Percentiles rank a stretch among this genome's conserved stretches.
Evolutionary conservation across 805 yeast species (phyloP).

Genomic region (Lachancea waltii): DNA sequence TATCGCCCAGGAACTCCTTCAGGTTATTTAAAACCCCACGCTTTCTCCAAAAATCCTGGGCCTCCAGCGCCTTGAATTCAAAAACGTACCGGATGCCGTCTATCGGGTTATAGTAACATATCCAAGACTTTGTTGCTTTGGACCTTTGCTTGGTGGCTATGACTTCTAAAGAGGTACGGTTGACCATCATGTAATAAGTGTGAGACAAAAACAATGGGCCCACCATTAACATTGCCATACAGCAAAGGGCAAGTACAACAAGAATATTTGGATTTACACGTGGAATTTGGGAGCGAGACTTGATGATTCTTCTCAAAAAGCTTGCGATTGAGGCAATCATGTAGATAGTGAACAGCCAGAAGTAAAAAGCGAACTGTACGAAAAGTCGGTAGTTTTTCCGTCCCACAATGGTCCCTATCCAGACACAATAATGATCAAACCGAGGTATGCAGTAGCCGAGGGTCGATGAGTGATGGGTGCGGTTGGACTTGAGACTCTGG

Average conservation of each 20-base stretch:
- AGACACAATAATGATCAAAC: constrained; percentile 81
- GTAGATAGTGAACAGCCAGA: constrained; percentile 35
- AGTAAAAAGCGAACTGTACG: constrained; percentile 42
- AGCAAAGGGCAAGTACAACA: constrained; percentile 39
- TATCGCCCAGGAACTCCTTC: constrained; percentile 27
- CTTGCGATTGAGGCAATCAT: constrained; percentile 36
- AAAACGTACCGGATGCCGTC: constrained; percentile 40
- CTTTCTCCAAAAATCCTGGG: constrained; percentile 21
- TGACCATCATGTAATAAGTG: constrained; percentile 38
- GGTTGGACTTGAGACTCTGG: constrained; percentile 53
- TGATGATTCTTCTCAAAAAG: constrained; percentile 26
- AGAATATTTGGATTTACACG: constrained; percentile 44
- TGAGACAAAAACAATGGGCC: constrained; percentile 39
- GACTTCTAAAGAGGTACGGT: constrained; percentile 57
- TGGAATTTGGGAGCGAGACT: constrained; percentile 17
- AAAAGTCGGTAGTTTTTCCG: constrained; percentile 56
- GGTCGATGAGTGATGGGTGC: constrained; percentile 65
- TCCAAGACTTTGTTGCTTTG: constrained; percentile 18
- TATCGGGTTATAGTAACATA: constrained; percentile 27
- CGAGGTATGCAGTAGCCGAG: constrained; percentile 53
- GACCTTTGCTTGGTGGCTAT: constrained; percentile 34
- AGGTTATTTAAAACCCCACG: constrained; percentile 21
- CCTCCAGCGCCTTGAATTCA: constrained; percentile 27
- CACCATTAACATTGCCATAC: constrained; percentile 42
- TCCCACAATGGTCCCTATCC: constrained; percentile 72